Percentiles rank a stretch among this genome's conserved stretches.
phyloP scores from a whole-genome alignment of 2,329 filamentous ascomycete genomes.

The Drechslera avenae region DNA sequence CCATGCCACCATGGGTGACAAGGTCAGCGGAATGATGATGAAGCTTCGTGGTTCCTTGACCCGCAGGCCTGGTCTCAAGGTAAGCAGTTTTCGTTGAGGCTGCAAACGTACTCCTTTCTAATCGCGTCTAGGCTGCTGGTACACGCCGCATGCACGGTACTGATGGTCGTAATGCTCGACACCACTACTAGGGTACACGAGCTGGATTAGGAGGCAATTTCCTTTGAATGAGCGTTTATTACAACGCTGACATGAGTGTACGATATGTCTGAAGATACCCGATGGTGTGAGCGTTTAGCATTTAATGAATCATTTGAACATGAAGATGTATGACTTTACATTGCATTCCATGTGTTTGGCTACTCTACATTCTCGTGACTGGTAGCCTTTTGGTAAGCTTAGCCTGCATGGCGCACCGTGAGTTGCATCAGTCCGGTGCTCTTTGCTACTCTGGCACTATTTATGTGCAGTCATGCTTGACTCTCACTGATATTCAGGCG shows the following conservation, averaged over 20 bases:
- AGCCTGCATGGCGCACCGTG: not conserved
- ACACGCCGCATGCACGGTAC: slow-evolving; percentile 76
- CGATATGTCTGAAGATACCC: slow-evolving; percentile 24
- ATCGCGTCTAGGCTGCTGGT: slow-evolving; percentile 65
- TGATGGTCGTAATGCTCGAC: slow-evolving; percentile 64
- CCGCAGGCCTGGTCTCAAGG: slow-evolving; percentile 72
- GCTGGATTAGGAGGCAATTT: not conserved
- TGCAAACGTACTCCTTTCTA: not conserved
- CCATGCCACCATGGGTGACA: slow-evolving; percentile 73
- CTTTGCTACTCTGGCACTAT: no score
- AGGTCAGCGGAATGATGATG: slow-evolving; percentile 75
- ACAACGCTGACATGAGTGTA: slow-evolving; percentile 14
- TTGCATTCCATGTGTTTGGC: not conserved
- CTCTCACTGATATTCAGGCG: not conserved
- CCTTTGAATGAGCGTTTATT: not conserved
- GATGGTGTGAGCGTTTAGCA: slow-evolving; percentile 15
- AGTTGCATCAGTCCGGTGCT: no score
- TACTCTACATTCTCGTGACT: not conserved
- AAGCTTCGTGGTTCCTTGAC: slow-evolving; percentile 74
- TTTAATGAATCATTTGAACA: slow-evolving; percentile 5
- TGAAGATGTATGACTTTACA: not conserved
- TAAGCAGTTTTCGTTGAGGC: slow-evolving; percentile 33
- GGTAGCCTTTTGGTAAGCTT: not conserved
- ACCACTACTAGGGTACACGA: slow-evolving; percentile 28
- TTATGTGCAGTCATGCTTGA: no score